Base-by-base conservation (phyloP, 371 early-diverging fungal species). In the Syncephalastrum monosporum region DNA sequence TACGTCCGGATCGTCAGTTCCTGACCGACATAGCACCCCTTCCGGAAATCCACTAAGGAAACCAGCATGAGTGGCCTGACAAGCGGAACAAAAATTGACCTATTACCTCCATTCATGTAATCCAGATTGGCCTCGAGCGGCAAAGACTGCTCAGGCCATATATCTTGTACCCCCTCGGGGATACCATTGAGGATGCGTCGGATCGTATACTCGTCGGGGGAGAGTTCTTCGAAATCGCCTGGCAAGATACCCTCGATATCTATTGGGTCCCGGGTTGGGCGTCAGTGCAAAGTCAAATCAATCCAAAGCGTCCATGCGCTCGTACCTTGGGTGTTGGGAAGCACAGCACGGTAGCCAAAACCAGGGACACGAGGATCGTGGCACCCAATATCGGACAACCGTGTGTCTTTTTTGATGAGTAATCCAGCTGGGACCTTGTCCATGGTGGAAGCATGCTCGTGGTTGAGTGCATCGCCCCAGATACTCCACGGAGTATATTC, bases 21-120 rank as follows among this genome's bases (percentile, higher is more conserved):
- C 69, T 98, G 98, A 8, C 99, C 99, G 24, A 97, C 83, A 64
- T 98, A 98, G 74, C 99, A 98, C 1, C 99, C 99, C 75, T 98
- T 98, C 55, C 83, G 76, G 75, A 95, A 97, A 71, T 96, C 93
- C 54, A 98, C 94, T 90, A 52, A 3, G 53, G 14, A 21, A 21
- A 21, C 21, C 21, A 21, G 21, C 21, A 21, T 21, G 21, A 21
- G 21, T 21, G 21, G 21, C 21, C 21, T 21, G 21, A 21, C 21
- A 21, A 21, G 21, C 21, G 21, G 21, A 2, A 21, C 21, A 21
- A 21, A 21, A 21, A 21, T 21, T 21, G 21, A 21, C 21, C 21
- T 2, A 21, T 21, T 75, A 88, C 91, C 88, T 60, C 95, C 97
- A 51, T 83, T 75, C 90, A 97, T 92, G 54, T 85, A 85, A 65